Evolutionary conservation across 768 basidiomycete species (phyloP), one percentile per base, ranked within the genome.

Genomic region (Stropharia rugosoannulata): DNA sequence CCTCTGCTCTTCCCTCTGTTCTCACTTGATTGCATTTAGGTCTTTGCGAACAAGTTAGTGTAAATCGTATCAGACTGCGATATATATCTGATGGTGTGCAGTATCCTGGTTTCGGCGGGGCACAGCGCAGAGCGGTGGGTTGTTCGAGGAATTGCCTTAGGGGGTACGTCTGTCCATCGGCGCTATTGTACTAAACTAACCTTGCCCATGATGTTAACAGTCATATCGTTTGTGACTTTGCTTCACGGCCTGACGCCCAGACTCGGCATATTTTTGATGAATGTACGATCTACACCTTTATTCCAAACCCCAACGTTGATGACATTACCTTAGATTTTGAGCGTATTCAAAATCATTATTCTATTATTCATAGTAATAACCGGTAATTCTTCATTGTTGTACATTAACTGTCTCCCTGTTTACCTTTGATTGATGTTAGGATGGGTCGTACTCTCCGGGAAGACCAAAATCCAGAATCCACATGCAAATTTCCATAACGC

Each of bases 111-210:
- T 25, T 65, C 81, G 0, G 78, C 75, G 0, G 78, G 75, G 3
- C 64, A 71, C 29, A 54, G 62, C 0, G 70, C 74, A 3, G 70
- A 68, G 18, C 66, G 69, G 1, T 86, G 84, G 84, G 71, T 71
- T 2, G 78, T 78, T 15, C 79, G 84, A 50, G 82, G 83, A 0
- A 84, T 87, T 51, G 84, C 81, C 3, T 66, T 86, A 1, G 84
- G 74, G 65, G 80, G 84, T 79, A 37, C 12, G 69, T 59, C n/a
- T 44, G n/a, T 39, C 53, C 12, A n/a, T 16, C 1, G 7, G 3
- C 8, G 8, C 13, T 19, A 37, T 49, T 37, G 13, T 36, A 18
- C 16, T 41, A 7, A 32, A 36, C 22, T 43, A 27, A 40, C 12
- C 41, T 25, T 59, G 25, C 2, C 15, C 22, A 9, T 6, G 7